Percentiles rank a stretch among this genome's conserved stretches.
Evolutionary conservation across 805 yeast genomes (phyloP).

Genomic region (Candida pseudofarinosa): DNA sequence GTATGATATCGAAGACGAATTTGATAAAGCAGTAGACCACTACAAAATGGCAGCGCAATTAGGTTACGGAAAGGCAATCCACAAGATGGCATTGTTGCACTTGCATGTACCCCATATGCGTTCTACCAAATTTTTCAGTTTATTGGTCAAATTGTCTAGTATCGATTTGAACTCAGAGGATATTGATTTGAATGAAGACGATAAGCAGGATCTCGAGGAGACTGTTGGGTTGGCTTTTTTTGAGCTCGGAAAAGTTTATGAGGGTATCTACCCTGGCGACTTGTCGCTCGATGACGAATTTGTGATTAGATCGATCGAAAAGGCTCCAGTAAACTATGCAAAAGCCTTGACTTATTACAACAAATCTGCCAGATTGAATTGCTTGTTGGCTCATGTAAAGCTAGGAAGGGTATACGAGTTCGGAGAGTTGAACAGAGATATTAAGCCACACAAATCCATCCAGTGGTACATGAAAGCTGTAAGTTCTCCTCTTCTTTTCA

Average conservation of each 20-base stretch:
- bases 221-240: slow-evolving; percentile 38
- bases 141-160: slow-evolving; percentile 33
- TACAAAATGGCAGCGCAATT: slow-evolving; percentile 36
- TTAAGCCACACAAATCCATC: slow-evolving; percentile 38
- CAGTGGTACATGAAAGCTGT: slow-evolving; percentile 44
- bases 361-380: slow-evolving; percentile 37
- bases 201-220: slow-evolving; percentile 37
- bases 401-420: slow-evolving; percentile 40
- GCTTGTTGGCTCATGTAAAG: slow-evolving; percentile 38
- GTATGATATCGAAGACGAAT: slow-evolving; percentile 23
- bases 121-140: slow-evolving; percentile 31
- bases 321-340: slow-evolving; percentile 41
- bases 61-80: slow-evolving; percentile 45
- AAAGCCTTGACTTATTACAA: slow-evolving; percentile 40
- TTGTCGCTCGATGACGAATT: slow-evolving; percentile 33
- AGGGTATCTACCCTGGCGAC: slow-evolving; percentile 44
- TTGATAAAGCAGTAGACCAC: slow-evolving; percentile 28
- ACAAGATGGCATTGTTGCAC: slow-evolving; percentile 34
- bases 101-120: slow-evolving; percentile 31
- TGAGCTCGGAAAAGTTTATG: slow-evolving; percentile 40
- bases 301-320: slow-evolving; percentile 27
- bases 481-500: slow-evolving; percentile 34
- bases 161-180: slow-evolving; percentile 32
- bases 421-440: slow-evolving; percentile 39
- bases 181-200: slow-evolving; percentile 32